Evolutionary conservation across 179 eudicot species (phyloP), one percentile per base, ranked within the genome.

Genomic region (Spergularia azorica): DNA sequence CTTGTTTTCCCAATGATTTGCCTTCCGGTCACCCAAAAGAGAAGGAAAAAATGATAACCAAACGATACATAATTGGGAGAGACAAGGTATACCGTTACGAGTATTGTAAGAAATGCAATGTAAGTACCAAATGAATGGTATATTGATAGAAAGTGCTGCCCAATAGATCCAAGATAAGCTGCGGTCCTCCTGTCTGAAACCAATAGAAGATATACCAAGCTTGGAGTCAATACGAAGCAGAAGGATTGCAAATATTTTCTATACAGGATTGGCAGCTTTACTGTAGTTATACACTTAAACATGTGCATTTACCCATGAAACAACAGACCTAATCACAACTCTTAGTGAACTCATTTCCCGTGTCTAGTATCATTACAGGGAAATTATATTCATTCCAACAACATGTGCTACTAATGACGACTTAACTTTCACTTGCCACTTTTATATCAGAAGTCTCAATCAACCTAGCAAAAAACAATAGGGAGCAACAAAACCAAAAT

Each of bases 81-180:
- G 63, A 90, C 92, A 72, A 88, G 86, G 86, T 91, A 95, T 18
- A 93, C 96, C 12, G 96, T 85, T 66, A 95, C 59, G 79, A 93
- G 90, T 76, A 95, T 90, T 8, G 99, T 95, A 82, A 93, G 57
- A 65, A 91, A 90, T 51, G 97, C 97, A 81, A 95, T 86, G 82
- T 95, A 95, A 66, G 97, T 94, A 36, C 99, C 98, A 81, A 88
- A 88, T 65, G 99, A 95, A 67, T 92, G 85, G 79, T 95, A 95
- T 6, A 88, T 72, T 32, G 89, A 83, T 62, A 90, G 84, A 82
- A 88, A 88, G 67, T 85, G 90, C 88, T 87, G 84, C 68, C 97
- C 98, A 55, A 91, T 84, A 36, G 97, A 88, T 87, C 87, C 86
- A 71, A 95, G 88, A 80, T 93, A 95, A 74, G 90, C 82, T 58